Conservation (phyloP, 2,329 filamentous ascomycete genomes). For the Rhinocladiella similis region DNA sequence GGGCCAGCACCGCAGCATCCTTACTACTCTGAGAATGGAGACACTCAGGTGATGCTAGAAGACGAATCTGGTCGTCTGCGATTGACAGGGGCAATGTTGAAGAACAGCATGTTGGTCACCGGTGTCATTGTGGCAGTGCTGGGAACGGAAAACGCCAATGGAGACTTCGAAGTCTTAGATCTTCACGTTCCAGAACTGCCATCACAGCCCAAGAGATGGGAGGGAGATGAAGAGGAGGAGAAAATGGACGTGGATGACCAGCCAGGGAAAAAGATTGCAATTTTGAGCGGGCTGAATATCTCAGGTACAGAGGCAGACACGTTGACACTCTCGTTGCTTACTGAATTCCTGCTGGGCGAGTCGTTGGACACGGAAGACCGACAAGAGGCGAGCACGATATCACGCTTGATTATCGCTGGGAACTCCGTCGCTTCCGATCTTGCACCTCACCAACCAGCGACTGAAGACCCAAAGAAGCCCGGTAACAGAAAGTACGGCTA, state of each 20-base stretch:
- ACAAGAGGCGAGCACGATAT: conserved; percentile 65
- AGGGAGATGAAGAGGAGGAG: conserved; percentile 56
- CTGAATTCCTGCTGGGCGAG: conserved; percentile 88
- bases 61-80: conserved; percentile 90
- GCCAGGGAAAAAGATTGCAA: conserved; percentile 69
- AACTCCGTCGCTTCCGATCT: conserved; percentile 59
- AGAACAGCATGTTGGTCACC: conserved; percentile 74
- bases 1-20: conserved; percentile 75
- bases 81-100: conserved; percentile 70
- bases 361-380: conserved; percentile 63
- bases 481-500: conserved; percentile 83
- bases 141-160: conserved; percentile 88
- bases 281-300: conserved; percentile 86
- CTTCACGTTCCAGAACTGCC: conserved; percentile 84
- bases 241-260: conserved; percentile 27
- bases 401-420: conserved; percentile 84
- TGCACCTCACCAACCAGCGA: conserved; percentile 31
- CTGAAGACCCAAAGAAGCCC: conserved; percentile 51
- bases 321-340: conserved; percentile 72
- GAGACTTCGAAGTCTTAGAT: conserved; percentile 90
- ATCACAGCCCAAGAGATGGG: conserved; percentile 78
- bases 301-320: conserved; percentile 74
- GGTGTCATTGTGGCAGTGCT: conserved; percentile 93
- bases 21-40: conserved; percentile 65
- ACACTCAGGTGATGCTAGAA: conserved; percentile 80